Percentiles rank a stretch among this genome's conserved stretches.
Conservation (phyloP, 2,329 filamentous ascomycete genomes). For the Neofusicoccum sp. region DNA sequence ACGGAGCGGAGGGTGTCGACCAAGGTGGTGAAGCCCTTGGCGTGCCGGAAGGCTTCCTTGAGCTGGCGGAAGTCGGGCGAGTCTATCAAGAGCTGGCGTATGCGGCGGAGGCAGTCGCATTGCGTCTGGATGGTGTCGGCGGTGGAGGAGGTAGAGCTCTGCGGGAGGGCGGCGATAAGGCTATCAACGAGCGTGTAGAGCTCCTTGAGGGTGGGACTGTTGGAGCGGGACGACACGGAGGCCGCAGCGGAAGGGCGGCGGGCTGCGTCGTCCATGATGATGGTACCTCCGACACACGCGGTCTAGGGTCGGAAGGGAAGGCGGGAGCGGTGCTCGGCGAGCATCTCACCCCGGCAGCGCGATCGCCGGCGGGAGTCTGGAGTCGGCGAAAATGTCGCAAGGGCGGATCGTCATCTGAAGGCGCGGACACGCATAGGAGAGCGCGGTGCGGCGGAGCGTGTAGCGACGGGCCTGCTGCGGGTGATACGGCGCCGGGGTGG, state of each 20-base stretch:
- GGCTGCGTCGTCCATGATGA: conserved; percentile 36
- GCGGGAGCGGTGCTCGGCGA: conserved; percentile 24
- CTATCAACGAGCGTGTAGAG: conserved; percentile 41
- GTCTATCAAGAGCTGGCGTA: conserved; percentile 67
- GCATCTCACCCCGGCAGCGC: conserved; percentile 28
- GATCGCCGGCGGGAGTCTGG: conserved; percentile 10
- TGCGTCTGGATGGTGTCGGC: conserved; percentile 37
- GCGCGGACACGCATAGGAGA: conserved; percentile 11
- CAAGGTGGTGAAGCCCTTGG: conserved; percentile 75
- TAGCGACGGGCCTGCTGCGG: conserved; percentile 2
- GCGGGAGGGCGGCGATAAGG: conserved; percentile 34
- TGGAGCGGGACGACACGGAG: conserved; percentile 41
- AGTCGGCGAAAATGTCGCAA: conserved; percentile 11
- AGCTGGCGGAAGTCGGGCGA: conserved; percentile 51
- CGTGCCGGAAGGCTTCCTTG: conserved; percentile 82
- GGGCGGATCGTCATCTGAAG: conserved; percentile 14
- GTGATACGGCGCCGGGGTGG: conserved; percentile 15
- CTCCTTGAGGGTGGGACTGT: conserved; percentile 41
- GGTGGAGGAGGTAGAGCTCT: conserved; percentile 32
- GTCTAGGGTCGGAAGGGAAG: conserved; percentile 28
- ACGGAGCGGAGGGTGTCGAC: conserved; percentile 70
- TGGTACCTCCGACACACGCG: conserved; percentile 32
- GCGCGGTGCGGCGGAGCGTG: neutral
- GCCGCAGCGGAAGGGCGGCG: conserved; percentile 43
- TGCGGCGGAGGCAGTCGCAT: conserved; percentile 61